Base-by-base conservation (phyloP, 768 basidiomycete genomes). In the Amanita brunnescens region DNA sequence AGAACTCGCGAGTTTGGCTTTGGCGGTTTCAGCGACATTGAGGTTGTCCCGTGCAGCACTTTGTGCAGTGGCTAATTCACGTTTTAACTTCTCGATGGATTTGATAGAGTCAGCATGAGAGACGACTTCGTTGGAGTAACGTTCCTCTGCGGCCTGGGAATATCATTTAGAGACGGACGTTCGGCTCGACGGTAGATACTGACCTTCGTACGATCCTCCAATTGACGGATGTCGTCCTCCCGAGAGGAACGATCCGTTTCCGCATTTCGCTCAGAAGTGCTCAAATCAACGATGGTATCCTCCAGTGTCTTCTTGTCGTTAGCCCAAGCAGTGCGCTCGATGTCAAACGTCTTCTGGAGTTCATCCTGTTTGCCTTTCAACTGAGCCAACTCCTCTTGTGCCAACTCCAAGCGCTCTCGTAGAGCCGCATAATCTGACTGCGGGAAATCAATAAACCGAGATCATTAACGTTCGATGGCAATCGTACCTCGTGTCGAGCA, bases 31-130 rank as follows among this genome's bases (percentile, higher is more conserved):
- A 6, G 84, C 80, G 2, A 78, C 73, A 8, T 78, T 74, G 30
- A 74, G 67, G 48, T 78, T 72, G 53, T 89, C 81, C 10, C 85
- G 74, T 7, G 79, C 75, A 7, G 75, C 60, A 1, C 70, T 61
- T 58, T 85, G 81, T 3, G 75, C 67, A 10, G 64, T 60, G 13
- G 72, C 61, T 3, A 93, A 69, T 37, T 89, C 79, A 45, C 79
- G 72, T 62, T 82, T 86, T 55, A 91, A 68, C 8, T 60, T 68
- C 9, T 83, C 79, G 9, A 89, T 75, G 10, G 70, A 55, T 67
- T 90, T 90, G 73, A 93, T 85, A 0, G 86, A 77, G 18, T 91
- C 90, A 0, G 91, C 91, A 62, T 94, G 91, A 0, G 87, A 72
- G 29, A 93, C 69, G n/a, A 93, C 78, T 61, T 91, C 91, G 46